Percentiles rank a stretch among this genome's conserved stretches.
phyloP scores from a whole-genome alignment of 805 yeast species.

The Yarrowia hollandica region DNA sequence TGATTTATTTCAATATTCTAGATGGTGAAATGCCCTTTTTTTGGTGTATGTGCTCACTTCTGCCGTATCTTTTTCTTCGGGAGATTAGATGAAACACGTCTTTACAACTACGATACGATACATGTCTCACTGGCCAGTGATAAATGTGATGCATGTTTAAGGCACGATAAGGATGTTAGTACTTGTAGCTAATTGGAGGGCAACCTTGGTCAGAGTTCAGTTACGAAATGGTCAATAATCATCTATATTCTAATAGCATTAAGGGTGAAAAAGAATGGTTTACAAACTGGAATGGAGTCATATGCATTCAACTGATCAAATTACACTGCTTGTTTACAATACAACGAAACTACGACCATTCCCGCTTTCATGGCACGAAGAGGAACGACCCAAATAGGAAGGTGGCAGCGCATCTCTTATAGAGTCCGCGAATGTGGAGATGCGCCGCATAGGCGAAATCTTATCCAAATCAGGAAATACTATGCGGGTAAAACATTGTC shows the following conservation, averaged over 20 bases:
- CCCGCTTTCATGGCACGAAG: no score
- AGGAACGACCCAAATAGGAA: background rate
- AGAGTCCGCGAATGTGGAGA: slow-evolving; percentile 12
- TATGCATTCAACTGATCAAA: no score
- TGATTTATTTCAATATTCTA: no score
- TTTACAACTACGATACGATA: no score
- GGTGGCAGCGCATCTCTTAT: background rate
- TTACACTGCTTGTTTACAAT: background rate
- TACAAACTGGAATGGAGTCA: no score
- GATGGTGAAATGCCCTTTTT: no score
- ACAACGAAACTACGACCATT: background rate
- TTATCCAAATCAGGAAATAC: slow-evolving; percentile 25
- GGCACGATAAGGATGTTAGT: background rate
- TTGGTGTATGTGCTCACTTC: no score
- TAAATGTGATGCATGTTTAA: background rate
- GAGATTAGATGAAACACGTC: no score
- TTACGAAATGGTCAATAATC: no score
- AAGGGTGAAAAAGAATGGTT: no score
- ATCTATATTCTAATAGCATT: no score
- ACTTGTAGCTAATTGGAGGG: background rate
- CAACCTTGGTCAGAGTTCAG: background rate
- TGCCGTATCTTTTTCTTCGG: no score
- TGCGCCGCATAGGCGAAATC: slow-evolving; percentile 18
- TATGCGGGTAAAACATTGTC: background rate
- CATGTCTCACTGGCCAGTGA: background rate